phyloP scores from a whole-genome alignment of 306 rosid genomes.

The Prunus armeniaca region DNA sequence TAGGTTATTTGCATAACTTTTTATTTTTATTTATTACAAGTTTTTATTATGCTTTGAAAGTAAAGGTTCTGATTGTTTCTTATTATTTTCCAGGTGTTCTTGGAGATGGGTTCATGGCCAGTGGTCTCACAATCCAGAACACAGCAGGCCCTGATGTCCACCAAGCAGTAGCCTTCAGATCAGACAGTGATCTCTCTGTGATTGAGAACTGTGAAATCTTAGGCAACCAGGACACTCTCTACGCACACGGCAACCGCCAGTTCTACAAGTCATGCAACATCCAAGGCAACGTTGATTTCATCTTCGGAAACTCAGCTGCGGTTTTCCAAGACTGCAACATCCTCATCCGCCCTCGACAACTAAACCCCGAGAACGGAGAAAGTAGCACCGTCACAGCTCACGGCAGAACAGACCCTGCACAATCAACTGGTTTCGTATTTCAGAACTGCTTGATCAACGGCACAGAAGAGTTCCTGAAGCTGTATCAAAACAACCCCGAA shows the following conservation, averaged over 20 bases:
- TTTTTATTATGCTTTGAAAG: too few relatives aligned
- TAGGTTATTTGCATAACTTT: not conserved
- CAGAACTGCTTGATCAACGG: conserved; percentile 67
- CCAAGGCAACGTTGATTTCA: conserved; percentile 78
- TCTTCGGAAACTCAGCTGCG: conserved; percentile 81
- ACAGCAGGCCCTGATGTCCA: conserved; percentile 82
- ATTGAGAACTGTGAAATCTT: conserved; percentile 66
- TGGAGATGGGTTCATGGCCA: conserved; percentile 98
- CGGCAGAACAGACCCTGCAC: conserved; percentile 82
- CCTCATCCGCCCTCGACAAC: conserved; percentile 53
- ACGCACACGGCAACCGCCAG: conserved; percentile 81
- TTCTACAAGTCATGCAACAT: conserved; percentile 75
- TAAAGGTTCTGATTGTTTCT: too few relatives aligned
- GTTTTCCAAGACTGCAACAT: conserved; percentile 61
- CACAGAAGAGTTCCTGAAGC: conserved; percentile 58
- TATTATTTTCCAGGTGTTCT: conserved; percentile 46
- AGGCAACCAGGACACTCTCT: conserved; percentile 89
- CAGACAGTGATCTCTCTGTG: conserved; percentile 68
- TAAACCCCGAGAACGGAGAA: conserved; percentile 58
- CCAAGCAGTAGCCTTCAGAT: conserved; percentile 93
- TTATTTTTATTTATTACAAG: not conserved
- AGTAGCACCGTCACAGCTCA: conserved; percentile 72
- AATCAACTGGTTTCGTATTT: conserved; percentile 78
- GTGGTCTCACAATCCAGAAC: conserved; percentile 64
- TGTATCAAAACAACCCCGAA: conserved; percentile 55